Base-by-base conservation (phyloP, 2,329 filamentous ascomycete species). In the Fusarium sp. region DNA sequence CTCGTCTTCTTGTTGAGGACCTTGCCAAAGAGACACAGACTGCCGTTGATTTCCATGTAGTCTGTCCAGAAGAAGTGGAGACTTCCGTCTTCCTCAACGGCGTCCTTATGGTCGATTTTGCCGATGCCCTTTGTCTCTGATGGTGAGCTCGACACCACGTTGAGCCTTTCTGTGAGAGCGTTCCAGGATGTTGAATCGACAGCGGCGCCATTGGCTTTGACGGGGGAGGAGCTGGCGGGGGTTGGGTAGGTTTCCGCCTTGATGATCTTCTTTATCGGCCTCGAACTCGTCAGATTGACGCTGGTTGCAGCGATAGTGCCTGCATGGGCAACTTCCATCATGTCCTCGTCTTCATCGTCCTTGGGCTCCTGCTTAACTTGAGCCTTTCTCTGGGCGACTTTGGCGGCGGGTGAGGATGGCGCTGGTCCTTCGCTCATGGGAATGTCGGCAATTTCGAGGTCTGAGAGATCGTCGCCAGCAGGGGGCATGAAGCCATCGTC, bases 51-150 rank as follows among this genome's bases (percentile, higher is more conserved):
- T 81, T 99, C 97, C 1, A 93, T 95, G 80, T 98, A 99, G 83
- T 99, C 97, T 9, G 94, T 93, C 97, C 97, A 99, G 85, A 98
- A 99, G 86, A 99, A 95, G 76, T 93, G 92, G 33, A 99, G 87
- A 76, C 94, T 97, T 38, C 96, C 97, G 79, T 99, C 95, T 72
- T 94, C 91, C 81, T 98, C 96, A n/a, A 97, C 85, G n/a, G 94
- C 95, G 82, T 97, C 93, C 72, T 93, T 90, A 67, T 94, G 89
- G 73, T 93, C 91, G 58, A 98, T 88, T 83, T 98, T 99, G 45
- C 95, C 95, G 73, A 94, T 90, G 10, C 86, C 87, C 30, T 86
- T 86, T 37, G 87, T 85, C 73, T 95, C 92, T 4, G 90, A 81
- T 6, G 89, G 86, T 5, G 94, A 92, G 79, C 91, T 95, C 82